These are phyloP conservation scores for Amylocystis lapponica DNA, from an alignment of 768 basidiomycete species.

Conservation along the genomic window DNA sequence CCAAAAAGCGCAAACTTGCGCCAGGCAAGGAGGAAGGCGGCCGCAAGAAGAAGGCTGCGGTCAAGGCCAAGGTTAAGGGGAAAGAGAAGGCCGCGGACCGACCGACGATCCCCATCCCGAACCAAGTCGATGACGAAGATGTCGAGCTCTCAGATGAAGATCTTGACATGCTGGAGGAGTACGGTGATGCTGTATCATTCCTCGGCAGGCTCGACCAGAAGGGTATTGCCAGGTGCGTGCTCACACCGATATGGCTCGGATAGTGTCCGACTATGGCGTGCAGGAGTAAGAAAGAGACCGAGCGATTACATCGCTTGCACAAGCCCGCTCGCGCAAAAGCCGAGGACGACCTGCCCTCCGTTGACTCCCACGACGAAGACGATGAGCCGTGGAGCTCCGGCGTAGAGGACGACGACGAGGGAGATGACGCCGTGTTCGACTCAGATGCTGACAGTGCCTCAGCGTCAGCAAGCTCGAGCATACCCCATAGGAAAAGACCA, in stretches of 20 bases:
- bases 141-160: slow-evolving; percentile 65
- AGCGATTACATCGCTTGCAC: slow-evolving; percentile 58
- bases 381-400: slow-evolving; percentile 47
- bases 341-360: slow-evolving; percentile 59
- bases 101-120: slow-evolving; percentile 58
- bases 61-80: slow-evolving; percentile 35
- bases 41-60: slow-evolving; percentile 13
- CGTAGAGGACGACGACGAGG: slow-evolving; percentile 27
- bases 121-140: slow-evolving; percentile 39
- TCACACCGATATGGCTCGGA: too few species aligned
- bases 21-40: slow-evolving; percentile 19
- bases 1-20: slow-evolving; percentile 59
- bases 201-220: slow-evolving; percentile 66
- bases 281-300: slow-evolving; percentile 84
- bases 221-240: slow-evolving; percentile 70
- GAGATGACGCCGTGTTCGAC: slow-evolving; percentile 23
- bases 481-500: slow-evolving; percentile 6
- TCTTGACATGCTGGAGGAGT: slow-evolving; percentile 58
- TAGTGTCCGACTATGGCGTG: neutral
- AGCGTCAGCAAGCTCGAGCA: slow-evolving; percentile 6
- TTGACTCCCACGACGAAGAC: slow-evolving; percentile 59
- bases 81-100: slow-evolving; percentile 60
- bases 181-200: slow-evolving; percentile 60
- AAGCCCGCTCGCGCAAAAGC: slow-evolving; percentile 46
- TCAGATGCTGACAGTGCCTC: slow-evolving; percentile 8